A percentile compares a stretch with the other conserved stretches of the same genome.
Conservation (phyloP, 768 basidiomycete species). For the Gelatoporia subvermispora region DNA sequence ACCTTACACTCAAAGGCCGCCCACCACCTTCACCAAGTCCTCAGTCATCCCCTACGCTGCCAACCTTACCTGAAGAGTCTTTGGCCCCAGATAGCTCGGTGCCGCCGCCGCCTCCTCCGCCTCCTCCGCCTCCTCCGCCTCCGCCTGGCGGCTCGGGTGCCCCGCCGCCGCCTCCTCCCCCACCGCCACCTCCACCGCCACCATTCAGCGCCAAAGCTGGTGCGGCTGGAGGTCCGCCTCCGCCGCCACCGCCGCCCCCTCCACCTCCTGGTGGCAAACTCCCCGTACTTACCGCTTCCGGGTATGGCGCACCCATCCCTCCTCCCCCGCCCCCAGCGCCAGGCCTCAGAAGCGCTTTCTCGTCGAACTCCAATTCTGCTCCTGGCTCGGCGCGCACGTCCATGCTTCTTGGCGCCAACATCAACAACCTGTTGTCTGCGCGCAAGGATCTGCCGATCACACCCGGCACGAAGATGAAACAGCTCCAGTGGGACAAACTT, state of each 20-base stretch:
- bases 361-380: constrained; percentile 33
- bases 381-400: constrained; percentile 55
- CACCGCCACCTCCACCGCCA: constrained; percentile 23
- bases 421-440: constrained; percentile 50
- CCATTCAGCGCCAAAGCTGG: constrained; percentile 6
- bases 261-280: constrained; percentile 28
- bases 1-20: constrained; percentile 47
- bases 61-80: constrained; percentile 38
- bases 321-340: constrained; percentile 36
- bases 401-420: constrained; percentile 51
- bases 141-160: constrained; percentile 14
- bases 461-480: constrained; percentile 92
- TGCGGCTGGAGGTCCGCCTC: constrained; percentile 12
- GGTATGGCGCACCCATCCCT: constrained; percentile 24
- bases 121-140: constrained; percentile 29
- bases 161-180: constrained; percentile 30
- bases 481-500: constrained; percentile 98
- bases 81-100: constrained; percentile 14
- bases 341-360: constrained; percentile 21
- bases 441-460: constrained; percentile 86
- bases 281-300: constrained; percentile 20
- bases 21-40: constrained; percentile 34
- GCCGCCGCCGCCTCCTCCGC: constrained; percentile 26
- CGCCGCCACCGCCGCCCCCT: constrained; percentile 35
- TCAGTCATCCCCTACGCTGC: constrained; percentile 26